Conservation (phyloP, 2,329 filamentous ascomycete genomes). For the Neurospora sp. region DNA sequence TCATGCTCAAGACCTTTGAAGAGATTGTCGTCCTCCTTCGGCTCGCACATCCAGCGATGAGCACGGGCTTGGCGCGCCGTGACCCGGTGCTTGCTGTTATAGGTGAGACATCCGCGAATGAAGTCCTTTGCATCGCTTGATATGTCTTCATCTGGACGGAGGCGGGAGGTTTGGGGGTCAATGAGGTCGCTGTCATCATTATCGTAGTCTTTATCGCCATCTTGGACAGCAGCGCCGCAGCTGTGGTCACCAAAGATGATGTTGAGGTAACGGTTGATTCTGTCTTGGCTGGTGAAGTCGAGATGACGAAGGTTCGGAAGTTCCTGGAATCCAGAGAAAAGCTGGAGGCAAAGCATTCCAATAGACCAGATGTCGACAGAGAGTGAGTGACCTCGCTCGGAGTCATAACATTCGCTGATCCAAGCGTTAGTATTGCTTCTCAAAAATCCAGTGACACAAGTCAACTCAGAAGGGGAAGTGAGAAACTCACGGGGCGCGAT, state of each 20-base stretch:
- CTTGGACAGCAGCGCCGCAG: background rate
- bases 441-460: background rate
- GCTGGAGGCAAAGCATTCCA: conserved; percentile 33
- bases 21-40: conserved; percentile 3
- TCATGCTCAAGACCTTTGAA: conserved; percentile 10
- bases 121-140: conserved; percentile 20
- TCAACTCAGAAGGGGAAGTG: background rate
- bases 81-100: conserved; percentile 23
- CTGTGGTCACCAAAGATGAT: background rate
- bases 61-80: conserved; percentile 23
- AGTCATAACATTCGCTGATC: conserved; percentile 30
- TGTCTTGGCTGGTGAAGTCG: conserved; percentile 5
- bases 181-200: background rate
- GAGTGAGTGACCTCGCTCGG: conserved; percentile 22
- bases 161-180: background rate
- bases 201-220: background rate
- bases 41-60: conserved; percentile 28
- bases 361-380: conserved; percentile 44
- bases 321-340: conserved; percentile 18
- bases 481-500: conserved; percentile 39
- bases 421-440: background rate
- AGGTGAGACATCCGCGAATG: conserved; percentile 25
- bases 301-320: conserved; percentile 13
- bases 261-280: conserved; percentile 8
- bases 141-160: conserved; percentile 11